Percentiles rank a stretch among this genome's conserved stretches.
phyloP scores from a whole-genome alignment of 2,329 filamentous ascomycete species.

The Ophiocordyceps unilateralis region DNA sequence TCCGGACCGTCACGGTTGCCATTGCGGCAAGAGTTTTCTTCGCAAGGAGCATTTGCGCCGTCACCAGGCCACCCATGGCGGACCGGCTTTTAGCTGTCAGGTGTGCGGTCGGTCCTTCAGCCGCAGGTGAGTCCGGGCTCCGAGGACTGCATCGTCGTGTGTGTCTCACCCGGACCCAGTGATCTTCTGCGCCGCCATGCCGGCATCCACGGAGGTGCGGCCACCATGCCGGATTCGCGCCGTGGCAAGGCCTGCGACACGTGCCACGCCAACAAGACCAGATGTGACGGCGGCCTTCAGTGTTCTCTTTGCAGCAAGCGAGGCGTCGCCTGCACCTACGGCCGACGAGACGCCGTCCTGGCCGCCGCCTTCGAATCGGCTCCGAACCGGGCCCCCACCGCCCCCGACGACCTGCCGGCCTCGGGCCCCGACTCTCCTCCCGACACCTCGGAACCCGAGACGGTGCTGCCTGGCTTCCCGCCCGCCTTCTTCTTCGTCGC shows the following conservation, averaged over 20 bases:
- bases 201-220: slow-evolving; percentile 14
- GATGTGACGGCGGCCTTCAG: slow-evolving; percentile 21
- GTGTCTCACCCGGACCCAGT: slow-evolving; percentile 6
- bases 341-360: slow-evolving; percentile 5
- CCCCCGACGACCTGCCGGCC: background rate
- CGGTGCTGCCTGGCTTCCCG: background rate
- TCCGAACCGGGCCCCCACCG: background rate
- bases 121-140: slow-evolving; percentile 15
- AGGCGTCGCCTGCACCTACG: slow-evolving; percentile 19
- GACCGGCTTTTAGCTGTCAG: slow-evolving; percentile 15
- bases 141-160: background rate
- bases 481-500: background rate
- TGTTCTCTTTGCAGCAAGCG: slow-evolving; percentile 23
- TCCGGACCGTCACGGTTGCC: slow-evolving; percentile 15
- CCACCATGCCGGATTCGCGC: slow-evolving; percentile 13
- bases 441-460: background rate
- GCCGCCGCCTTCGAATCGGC: background rate
- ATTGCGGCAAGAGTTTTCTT: slow-evolving; percentile 22
- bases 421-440: background rate
- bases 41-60: slow-evolving; percentile 22
- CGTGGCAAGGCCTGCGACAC: slow-evolving; percentile 23
- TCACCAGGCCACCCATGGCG: slow-evolving; percentile 21
- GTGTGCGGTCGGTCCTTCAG: slow-evolving; percentile 21
- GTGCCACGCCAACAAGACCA: slow-evolving; percentile 27
- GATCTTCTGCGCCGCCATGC: slow-evolving; percentile 21